Evolutionary conservation across 805 yeast species (phyloP), one percentile per base, ranked within the genome.

Genomic region (Candida tammaniensis): DNA sequence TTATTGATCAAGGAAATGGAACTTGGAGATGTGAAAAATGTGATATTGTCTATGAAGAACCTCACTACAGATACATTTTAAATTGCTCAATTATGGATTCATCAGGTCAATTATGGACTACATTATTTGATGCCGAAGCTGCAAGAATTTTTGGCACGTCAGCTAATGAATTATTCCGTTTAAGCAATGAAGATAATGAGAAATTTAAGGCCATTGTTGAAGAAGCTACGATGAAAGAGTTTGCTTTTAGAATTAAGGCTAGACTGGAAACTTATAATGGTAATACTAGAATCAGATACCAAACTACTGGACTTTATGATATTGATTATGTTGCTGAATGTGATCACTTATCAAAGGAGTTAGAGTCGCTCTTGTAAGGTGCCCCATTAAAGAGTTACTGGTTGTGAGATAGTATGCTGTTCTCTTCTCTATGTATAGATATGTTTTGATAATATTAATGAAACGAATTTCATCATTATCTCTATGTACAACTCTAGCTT

Each of bases 21-120:
- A 68, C 80, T 12, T 89, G 95, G 95, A 78, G 95, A 58, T 93
- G 98, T 68, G 98, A 89, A 56, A 83, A 82, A 57, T 89, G 98
- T 72, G 82, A 86, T 49, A 67, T 74, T 36, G 75, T 74, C 42
- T 81, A 76, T 52, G 68, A 73, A 2, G 72, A 69, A 30, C 97
- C 98, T 13, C 65, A 72, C 31, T 80, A 85, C 64, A 76, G 98
- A 57, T 93, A 85, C 48, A 79, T 88, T 34, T 58, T 91, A 48
- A 80, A 82, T n/a, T 57, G 79, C 29, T 76, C 86, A 3, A 74
- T 88, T n/a, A 71, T 80, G 51, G 98, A 93, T 58, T 68, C 70
- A 46, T 74, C 94, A 4, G 94, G 89, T 14, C 88, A 84, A 56
- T 55, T 88, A 40, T 88, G 96, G 94, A 64, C 86, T 20, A 82